Evolutionary conservation across 371 early-diverging fungal species (phyloP).

Genomic region (Fennellomyces sp.): DNA sequence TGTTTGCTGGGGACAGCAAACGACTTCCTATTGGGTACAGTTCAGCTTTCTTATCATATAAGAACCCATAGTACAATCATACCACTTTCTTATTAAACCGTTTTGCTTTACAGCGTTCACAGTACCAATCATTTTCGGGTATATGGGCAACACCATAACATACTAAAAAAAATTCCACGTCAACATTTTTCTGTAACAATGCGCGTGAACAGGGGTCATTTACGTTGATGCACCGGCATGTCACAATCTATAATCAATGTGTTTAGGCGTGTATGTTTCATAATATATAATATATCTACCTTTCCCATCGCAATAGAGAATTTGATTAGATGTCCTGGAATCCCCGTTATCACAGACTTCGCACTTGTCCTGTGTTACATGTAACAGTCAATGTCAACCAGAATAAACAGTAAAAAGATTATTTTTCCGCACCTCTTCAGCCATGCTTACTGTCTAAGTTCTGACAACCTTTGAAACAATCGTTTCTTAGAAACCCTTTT

Average conservation of each 20-base stretch:
- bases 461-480: too few species aligned
- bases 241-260: conserved; percentile 39
- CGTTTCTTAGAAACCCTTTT: neutral
- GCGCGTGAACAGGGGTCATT: neutral
- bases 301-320: conserved; percentile 61
- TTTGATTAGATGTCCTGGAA: conserved; percentile 44
- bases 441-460: too few species aligned
- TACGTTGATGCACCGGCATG: conserved; percentile 60
- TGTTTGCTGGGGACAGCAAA: conserved; percentile 48
- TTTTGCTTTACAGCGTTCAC: conserved; percentile 52
- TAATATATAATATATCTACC: too few species aligned
- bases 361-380: conserved; percentile 30
- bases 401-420: neutral
- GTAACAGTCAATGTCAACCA: neutral
- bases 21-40: conserved; percentile 42
- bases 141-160: conserved; percentile 54
- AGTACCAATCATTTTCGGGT: conserved; percentile 59
- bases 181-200: too few species aligned
- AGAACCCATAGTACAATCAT: conserved; percentile 6
- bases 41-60: neutral
- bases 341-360: conserved; percentile 51
- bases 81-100: conserved; percentile 41
- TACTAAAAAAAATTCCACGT: too few species aligned
- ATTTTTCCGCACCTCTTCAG: neutral
- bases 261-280: neutral